These are phyloP conservation scores for Setaria italica DNA, from an alignment of 202 grass and related monocot genomes.

Conservation along the genomic window DNA sequence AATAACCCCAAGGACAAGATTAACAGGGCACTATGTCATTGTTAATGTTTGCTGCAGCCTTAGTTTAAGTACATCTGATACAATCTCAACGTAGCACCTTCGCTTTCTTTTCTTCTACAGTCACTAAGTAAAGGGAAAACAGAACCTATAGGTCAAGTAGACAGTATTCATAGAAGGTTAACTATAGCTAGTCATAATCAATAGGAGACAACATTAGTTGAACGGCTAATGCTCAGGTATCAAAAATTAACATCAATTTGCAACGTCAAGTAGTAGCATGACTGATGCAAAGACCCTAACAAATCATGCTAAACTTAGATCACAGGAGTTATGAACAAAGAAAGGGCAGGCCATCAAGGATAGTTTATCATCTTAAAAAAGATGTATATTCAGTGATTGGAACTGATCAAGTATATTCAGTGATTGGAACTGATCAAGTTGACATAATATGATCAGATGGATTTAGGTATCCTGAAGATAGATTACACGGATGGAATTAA, in stretches of 20 bases:
- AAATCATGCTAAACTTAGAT: conserved; percentile 14
- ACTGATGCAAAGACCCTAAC: conserved; percentile 4
- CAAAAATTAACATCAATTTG: not conserved
- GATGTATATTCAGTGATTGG: not conserved
- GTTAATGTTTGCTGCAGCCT: not conserved
- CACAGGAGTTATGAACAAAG: not conserved
- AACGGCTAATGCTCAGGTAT: conserved; percentile 29
- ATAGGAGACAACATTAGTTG: not conserved
- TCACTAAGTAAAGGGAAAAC: conserved; percentile 14
- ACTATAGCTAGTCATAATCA: conserved; percentile 23
- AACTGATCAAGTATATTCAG: not conserved
- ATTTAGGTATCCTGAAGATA: conserved; percentile 9
- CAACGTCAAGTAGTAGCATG: not conserved
- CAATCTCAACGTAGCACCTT: conserved; percentile 13
- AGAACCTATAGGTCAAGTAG: not conserved
- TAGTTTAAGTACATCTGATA: not conserved
- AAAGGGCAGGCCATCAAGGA: not conserved
- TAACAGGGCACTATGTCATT: not conserved
- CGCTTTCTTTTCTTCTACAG: not conserved
- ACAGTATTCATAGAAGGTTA: not conserved
- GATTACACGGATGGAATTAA: not conserved
- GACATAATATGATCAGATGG: conserved; percentile 18
- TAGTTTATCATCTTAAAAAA: not conserved
- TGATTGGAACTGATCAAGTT: not conserved
- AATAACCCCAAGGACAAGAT: conserved; percentile 5